Evolutionary conservation across 345 rosid genomes (phyloP).

Genomic region (Lenwebbia sp.): DNA sequence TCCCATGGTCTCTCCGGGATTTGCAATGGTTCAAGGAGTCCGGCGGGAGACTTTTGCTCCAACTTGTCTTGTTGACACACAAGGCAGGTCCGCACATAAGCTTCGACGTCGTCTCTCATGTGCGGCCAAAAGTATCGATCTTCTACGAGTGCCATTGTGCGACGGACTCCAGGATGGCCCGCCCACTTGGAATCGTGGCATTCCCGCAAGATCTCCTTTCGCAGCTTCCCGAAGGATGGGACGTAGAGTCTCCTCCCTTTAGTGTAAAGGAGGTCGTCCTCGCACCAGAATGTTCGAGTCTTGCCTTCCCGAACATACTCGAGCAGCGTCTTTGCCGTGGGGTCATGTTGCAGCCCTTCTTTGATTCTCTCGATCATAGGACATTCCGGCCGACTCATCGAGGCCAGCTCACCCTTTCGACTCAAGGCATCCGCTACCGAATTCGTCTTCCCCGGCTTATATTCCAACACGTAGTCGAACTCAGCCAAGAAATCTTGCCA

Average conservation of each 20-base stretch:
- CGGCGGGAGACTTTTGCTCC: accelerated
- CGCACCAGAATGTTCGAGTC: not conserved
- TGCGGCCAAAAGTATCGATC: not conserved
- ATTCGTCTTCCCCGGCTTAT: not conserved
- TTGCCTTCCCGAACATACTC: not conserved
- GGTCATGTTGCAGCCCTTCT: not conserved
- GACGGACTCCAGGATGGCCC: not conserved
- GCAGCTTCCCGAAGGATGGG: too few relatives aligned
- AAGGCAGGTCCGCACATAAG: not conserved
- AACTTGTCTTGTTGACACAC: conserved; percentile 1
- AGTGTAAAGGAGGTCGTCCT: not conserved
- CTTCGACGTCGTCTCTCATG: not conserved
- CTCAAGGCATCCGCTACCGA: not conserved
- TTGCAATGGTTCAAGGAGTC: not conserved
- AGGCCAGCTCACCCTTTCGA: not conserved
- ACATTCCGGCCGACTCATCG: not conserved
- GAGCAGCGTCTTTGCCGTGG: not conserved
- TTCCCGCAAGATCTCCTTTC: not conserved
- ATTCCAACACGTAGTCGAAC: not conserved
- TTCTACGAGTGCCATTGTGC: not conserved
- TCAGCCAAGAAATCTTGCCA: not conserved
- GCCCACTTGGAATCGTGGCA: not conserved
- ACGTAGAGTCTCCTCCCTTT: not conserved
- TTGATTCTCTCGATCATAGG: not conserved
- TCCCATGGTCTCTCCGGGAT: not conserved